Conservation (phyloP, 306 rosid species). For the Fagus sylvatica region DNA sequence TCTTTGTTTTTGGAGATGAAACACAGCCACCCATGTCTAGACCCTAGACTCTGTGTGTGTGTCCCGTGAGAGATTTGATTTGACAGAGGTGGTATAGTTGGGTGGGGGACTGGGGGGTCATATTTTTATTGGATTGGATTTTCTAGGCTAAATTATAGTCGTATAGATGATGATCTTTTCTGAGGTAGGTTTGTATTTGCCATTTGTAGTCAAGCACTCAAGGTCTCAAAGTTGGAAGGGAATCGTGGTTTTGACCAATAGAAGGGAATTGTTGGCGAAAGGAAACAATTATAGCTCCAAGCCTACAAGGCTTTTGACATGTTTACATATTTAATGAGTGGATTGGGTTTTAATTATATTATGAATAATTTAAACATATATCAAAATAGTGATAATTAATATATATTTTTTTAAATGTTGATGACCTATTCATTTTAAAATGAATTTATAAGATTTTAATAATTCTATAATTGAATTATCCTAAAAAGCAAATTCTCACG, state of each 20-base stretch:
- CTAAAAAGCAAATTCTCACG: too few species aligned
- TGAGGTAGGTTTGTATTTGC: not conserved
- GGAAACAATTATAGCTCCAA: too few species aligned
- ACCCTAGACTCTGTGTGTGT: not conserved
- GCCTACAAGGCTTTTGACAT: too few species aligned
- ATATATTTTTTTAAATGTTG: too few species aligned
- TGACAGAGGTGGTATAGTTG: not conserved
- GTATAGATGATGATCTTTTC: not conserved
- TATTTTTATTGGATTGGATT: not conserved
- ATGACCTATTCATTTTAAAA: too few species aligned
- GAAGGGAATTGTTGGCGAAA: not conserved
- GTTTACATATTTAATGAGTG: too few species aligned
- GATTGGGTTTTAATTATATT: too few species aligned
- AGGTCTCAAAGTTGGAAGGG: not conserved
- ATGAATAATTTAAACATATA: too few species aligned
- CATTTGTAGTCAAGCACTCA: not conserved
- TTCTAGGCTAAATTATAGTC: not conserved
- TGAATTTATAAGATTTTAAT: too few species aligned
- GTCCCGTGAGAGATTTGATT: not conserved
- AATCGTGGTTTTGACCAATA: not conserved
- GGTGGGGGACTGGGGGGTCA: not conserved
- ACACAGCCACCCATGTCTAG: slow-evolving; percentile 57
- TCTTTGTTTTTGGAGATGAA: slow-evolving; percentile 27
- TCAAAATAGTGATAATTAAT: too few species aligned
- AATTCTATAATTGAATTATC: too few species aligned